These are phyloP conservation scores for Vigna reflexopilosa DNA, from an alignment of 306 rosid species.

Conservation along the genomic window DNA sequence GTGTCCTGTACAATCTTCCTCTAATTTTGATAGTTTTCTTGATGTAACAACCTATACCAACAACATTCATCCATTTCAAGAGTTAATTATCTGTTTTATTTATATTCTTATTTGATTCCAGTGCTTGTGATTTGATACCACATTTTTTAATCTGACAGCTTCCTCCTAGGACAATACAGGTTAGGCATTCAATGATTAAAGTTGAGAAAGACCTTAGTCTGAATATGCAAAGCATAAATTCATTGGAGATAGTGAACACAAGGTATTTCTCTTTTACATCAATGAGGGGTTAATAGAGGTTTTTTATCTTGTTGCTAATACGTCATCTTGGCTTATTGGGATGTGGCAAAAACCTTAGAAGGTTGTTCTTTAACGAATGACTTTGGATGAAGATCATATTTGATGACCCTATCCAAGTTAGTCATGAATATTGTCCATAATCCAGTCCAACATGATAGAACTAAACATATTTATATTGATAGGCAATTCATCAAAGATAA, in stretches of 20 bases:
- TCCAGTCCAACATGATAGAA: too few relatives aligned
- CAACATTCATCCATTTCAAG: constrained; percentile 11
- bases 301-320: neutral
- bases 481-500: too few relatives aligned
- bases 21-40: constrained; percentile 13
- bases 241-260: constrained; percentile 76
- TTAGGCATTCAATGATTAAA: constrained; percentile 79
- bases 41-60: neutral
- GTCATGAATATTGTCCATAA: too few relatives aligned
- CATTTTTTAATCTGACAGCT: constrained; percentile 58
- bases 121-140: neutral
- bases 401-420: too few relatives aligned
- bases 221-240: constrained; percentile 52
- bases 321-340: neutral
- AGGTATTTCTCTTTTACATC: constrained; percentile 55
- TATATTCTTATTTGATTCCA: constrained; percentile 10
- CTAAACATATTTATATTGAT: too few relatives aligned
- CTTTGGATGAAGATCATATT: too few relatives aligned
- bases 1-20: constrained; percentile 8
- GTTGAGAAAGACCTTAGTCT: constrained; percentile 49
- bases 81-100: constrained; percentile 1
- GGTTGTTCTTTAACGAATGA: too few relatives aligned
- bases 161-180: constrained; percentile 66
- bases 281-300: neutral
- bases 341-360: neutral